Percentiles rank a stretch among this genome's conserved stretches.
Evolutionary conservation across 2,329 filamentous ascomycete species (phyloP).

Genomic region (Zopfia rhizophila): DNA sequence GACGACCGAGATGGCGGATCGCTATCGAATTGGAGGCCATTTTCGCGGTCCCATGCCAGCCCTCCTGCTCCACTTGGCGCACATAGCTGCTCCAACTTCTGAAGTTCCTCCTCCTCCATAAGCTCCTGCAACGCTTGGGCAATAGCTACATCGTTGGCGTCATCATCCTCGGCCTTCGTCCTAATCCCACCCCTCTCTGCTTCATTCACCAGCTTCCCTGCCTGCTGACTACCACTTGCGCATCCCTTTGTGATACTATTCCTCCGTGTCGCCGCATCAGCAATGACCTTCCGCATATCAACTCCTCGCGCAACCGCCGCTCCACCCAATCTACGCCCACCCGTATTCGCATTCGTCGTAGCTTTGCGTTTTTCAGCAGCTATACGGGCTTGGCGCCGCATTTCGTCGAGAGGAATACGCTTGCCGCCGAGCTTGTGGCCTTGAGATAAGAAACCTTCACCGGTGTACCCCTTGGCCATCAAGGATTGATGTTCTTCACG

Average conservation of each 20-base stretch:
- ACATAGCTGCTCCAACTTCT: slow-evolving; percentile 61
- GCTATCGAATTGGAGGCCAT: slow-evolving; percentile 55
- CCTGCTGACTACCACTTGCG: slow-evolving; percentile 74
- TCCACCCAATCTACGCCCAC: slow-evolving; percentile 79
- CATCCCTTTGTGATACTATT: slow-evolving; percentile 78
- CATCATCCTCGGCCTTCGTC: slow-evolving; percentile 87
- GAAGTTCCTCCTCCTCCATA: slow-evolving; percentile 78
- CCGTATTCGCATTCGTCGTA: slow-evolving; percentile 71
- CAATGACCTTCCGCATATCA: slow-evolving; percentile 78
- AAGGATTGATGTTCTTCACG: slow-evolving; percentile 85
- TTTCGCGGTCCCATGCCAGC: slow-evolving; percentile 48
- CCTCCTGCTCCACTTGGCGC: slow-evolving; percentile 48
- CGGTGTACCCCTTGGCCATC: slow-evolving; percentile 83
- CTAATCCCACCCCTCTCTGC: slow-evolving; percentile 77
- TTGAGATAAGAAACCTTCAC: slow-evolving; percentile 84
- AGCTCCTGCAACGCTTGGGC: slow-evolving; percentile 87
- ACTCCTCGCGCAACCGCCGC: slow-evolving; percentile 64
- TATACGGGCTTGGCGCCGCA: slow-evolving; percentile 76
- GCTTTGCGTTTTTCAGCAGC: slow-evolving; percentile 76
- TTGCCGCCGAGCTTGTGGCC: slow-evolving; percentile 75
- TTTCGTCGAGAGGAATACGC: slow-evolving; percentile 72
- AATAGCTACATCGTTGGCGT: slow-evolving; percentile 88
- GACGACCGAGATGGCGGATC: slow-evolving; percentile 54
- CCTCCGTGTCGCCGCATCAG: slow-evolving; percentile 73
- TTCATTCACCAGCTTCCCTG: slow-evolving; percentile 72